Conservation (phyloP, 441 rosid species). For the Gossypium schwendimanii region DNA sequence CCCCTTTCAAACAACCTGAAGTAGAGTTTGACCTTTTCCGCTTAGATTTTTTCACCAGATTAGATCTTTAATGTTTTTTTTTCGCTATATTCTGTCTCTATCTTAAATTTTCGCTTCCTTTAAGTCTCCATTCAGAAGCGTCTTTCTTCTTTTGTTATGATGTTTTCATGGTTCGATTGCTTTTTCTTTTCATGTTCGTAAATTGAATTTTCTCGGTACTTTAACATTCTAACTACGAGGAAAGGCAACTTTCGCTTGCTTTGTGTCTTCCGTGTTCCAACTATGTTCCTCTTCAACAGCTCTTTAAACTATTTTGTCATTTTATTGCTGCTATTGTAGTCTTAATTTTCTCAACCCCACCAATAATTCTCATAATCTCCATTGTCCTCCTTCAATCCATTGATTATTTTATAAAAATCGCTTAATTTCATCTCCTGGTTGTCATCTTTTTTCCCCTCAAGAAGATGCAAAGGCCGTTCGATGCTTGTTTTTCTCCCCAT, state of each 20-base stretch:
- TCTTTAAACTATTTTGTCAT: background rate
- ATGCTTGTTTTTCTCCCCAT: background rate
- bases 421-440: background rate
- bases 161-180: background rate
- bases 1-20: background rate
- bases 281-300: background rate
- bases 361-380: background rate
- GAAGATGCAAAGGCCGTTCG: background rate
- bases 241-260: background rate
- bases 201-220: background rate
- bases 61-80: background rate
- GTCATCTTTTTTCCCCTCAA: background rate
- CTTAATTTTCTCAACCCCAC: background rate
- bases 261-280: background rate
- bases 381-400: background rate
- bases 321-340: background rate
- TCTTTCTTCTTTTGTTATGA: background rate
- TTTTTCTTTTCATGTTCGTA: background rate
- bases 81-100: background rate
- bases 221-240: conserved; percentile 6
- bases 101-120: conserved; percentile 6
- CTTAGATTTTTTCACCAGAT: background rate
- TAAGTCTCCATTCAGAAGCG: background rate
- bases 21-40: background rate
- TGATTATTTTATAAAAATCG: background rate